Conservation (phyloP, 805 yeast species). For the Lachancea waltii region DNA sequence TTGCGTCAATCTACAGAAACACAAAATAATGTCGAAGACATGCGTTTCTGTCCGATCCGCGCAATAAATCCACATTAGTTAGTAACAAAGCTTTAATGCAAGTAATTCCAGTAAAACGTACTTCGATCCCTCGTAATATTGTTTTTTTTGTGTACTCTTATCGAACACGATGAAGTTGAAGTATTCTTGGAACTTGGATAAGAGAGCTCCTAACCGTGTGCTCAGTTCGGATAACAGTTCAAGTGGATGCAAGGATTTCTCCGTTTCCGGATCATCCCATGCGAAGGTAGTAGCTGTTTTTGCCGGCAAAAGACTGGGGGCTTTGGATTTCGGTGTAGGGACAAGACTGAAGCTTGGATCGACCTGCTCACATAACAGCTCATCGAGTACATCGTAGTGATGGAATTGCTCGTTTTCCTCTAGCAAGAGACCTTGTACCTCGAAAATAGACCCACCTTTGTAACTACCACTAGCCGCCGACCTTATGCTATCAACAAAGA, state of each 20-base stretch:
- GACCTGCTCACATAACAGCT: slow-evolving; percentile 6
- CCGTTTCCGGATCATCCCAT: slow-evolving; percentile 2
- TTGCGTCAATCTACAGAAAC: slow-evolving; percentile 6
- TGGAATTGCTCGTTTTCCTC: slow-evolving; percentile 1
- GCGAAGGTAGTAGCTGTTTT: slow-evolving; percentile 3
- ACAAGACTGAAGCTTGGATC: slow-evolving; percentile 4
- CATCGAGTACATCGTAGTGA: slow-evolving; percentile 7
- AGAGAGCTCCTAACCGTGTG: too few relatives aligned
- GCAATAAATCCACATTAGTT: too few relatives aligned
- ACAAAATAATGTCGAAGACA: slow-evolving; percentile 2
- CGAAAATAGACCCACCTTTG: not conserved
- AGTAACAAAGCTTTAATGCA: too few relatives aligned
- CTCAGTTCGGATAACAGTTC: too few relatives aligned
- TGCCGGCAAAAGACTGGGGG: not conserved
- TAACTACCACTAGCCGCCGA: slow-evolving; percentile 7
- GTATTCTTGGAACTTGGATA: too few relatives aligned
- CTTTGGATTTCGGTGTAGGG: slow-evolving; percentile 2
- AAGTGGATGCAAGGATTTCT: too few relatives aligned
- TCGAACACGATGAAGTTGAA: too few relatives aligned
- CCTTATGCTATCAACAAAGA: slow-evolving; percentile 5
- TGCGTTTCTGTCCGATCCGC: too few relatives aligned
- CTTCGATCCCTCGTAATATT: too few relatives aligned
- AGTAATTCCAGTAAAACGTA: too few relatives aligned
- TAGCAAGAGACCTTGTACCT: not conserved
- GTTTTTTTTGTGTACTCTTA: too few relatives aligned